Conservation (phyloP, 2,329 filamentous ascomycete species). For the Sclerotiophoma versabilis region DNA sequence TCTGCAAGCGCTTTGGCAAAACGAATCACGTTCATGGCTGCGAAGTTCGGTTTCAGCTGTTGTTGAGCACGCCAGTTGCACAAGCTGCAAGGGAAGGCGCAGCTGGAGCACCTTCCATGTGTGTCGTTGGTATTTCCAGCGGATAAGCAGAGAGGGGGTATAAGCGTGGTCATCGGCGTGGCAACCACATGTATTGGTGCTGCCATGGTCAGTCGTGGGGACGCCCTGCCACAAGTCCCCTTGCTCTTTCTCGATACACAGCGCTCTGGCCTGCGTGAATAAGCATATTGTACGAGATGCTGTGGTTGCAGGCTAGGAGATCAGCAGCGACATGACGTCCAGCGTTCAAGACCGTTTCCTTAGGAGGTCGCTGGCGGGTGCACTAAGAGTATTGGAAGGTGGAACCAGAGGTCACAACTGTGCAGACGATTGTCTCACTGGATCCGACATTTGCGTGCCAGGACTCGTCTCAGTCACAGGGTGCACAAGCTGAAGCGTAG, state of each 20-base stretch:
- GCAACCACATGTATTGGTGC: slow-evolving; percentile 16
- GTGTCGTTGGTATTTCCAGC: not conserved
- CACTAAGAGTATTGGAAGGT: slow-evolving; percentile 14
- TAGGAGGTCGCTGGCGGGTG: slow-evolving; percentile 8
- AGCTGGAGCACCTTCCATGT: not conserved
- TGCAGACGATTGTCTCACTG: slow-evolving; percentile 2
- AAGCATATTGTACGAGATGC: not conserved
- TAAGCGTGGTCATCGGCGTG: slow-evolving; percentile 4
- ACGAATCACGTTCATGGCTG: not conserved
- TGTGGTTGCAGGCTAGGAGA: not conserved
- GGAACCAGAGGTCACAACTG: slow-evolving; percentile 1
- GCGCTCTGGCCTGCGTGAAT: not conserved
- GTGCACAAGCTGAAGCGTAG: not conserved
- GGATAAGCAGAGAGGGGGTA: not conserved
- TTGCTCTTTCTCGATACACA: slow-evolving; percentile 4
- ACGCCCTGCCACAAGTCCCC: not conserved
- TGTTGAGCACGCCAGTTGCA: slow-evolving; percentile 1
- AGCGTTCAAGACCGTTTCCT: slow-evolving; percentile 1
- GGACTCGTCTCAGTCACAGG: not conserved
- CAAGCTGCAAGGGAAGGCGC: slow-evolving; percentile 5
- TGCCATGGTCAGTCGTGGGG: not conserved
- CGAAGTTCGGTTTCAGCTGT: slow-evolving; percentile 2
- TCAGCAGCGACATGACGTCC: slow-evolving; percentile 1
- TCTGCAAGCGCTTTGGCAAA: too few species aligned
- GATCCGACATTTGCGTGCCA: not conserved